Evolutionary conservation across 2,329 filamentous ascomycete genomes (phyloP).

Genomic region (Botrytis medusae): DNA sequence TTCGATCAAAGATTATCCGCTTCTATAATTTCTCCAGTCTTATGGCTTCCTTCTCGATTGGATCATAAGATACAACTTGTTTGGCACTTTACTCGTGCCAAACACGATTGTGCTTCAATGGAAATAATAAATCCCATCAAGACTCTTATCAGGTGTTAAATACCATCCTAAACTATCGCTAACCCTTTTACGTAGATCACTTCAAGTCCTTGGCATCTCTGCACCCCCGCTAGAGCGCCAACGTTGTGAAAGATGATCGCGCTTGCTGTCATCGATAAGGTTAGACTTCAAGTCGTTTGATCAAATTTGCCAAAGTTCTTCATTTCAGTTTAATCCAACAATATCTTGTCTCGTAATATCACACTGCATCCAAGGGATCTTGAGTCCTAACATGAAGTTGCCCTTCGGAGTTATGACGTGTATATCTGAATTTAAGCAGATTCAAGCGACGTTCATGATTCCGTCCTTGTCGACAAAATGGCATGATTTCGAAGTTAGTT

Average conservation of each 20-base stretch:
- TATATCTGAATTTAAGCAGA: not conserved
- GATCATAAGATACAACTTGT: not conserved
- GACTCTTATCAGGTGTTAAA: not conserved
- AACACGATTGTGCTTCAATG: not conserved
- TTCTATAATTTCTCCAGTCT: not conserved
- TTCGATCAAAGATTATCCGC: not conserved
- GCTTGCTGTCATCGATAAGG: not conserved
- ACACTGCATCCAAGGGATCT: not conserved
- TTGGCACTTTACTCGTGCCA: not conserved
- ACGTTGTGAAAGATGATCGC: not conserved
- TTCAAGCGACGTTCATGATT: not conserved
- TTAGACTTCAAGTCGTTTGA: not conserved
- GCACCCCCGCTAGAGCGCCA: no score
- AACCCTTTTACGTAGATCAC: not conserved
- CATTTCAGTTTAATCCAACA: not conserved
- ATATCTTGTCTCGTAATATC: not conserved
- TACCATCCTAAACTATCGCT: not conserved
- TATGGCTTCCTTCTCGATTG: not conserved
- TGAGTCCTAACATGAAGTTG: not conserved
- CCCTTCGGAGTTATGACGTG: not conserved
- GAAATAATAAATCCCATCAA: not conserved
- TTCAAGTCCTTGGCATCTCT: not conserved
- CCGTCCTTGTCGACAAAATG: not conserved
- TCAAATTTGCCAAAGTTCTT: not conserved
- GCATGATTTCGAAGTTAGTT: not conserved